Base-by-base conservation (phyloP, 2,329 filamentous ascomycete genomes). In the Fusarium sterilihyphosum region DNA sequence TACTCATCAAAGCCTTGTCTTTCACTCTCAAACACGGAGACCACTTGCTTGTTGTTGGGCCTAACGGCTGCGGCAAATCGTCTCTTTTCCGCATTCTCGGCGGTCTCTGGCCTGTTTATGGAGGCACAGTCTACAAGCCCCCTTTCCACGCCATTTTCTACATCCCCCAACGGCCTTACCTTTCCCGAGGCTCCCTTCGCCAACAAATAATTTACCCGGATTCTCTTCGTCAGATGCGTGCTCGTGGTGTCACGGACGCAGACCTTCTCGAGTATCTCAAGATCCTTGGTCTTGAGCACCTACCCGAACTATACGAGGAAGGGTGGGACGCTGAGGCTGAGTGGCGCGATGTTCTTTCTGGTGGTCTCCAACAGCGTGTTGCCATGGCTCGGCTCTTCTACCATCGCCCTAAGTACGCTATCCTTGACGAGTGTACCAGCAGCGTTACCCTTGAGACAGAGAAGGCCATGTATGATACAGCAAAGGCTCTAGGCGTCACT, bases 121-220 rank as follows among this genome's bases (percentile, higher is more conserved):
- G 96, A 74, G 96, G 96, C 59, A 94, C 90, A 3, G 96, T 99
- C 26, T 89, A 94, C 78, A 98, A 98, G 82, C 96, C 96, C 3
- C 92, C 93, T 4, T 96, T 96, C 79, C 91, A 94, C 75, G 93
- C 96, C 81, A 98, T 99, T 80, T 99, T 98, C 85, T 99, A 99
- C 85, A 97, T 99, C 74, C 96, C 96, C 0, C 96, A 99, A 80
- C 91, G 96, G 4, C 96, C 96, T 0, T 99, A 99, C 80, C 89
- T 99, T 4, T 96, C 94, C 20, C 91, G 94, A 61, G 96, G 96
- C 29, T 95, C 93, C 4, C 89, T 99, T n/a, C 92, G 96, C 44
- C 95, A 98, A 82, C 96, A 99, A 80, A 95, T 99, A 77, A 98
- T 96, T 68, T 99, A 99, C 83, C 96, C 96, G 0, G 96, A 99